Base-by-base conservation (phyloP, 2,329 filamentous ascomycete genomes). In the Diatrype stigma region DNA sequence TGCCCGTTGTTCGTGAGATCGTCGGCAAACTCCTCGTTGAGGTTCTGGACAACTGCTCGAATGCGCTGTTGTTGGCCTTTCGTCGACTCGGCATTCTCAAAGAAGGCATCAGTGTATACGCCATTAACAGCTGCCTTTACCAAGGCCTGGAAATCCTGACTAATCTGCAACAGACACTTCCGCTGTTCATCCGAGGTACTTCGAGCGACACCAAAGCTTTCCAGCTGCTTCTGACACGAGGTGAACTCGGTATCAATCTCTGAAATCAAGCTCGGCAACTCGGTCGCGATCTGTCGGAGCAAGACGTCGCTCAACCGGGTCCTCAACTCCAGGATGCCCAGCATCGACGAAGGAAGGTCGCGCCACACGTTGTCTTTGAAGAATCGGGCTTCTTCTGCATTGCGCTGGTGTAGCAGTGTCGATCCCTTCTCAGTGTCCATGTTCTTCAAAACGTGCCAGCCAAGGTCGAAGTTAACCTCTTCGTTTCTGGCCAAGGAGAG, bases 371-470 rank as follows among this genome's bases (percentile, higher is more conserved):
- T 70, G 1, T 63, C 47, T 0, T 68, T 67, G 42, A 81, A 78
- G 58, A 80, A 81, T 0, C 58, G 48, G 0, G 51, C 52, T 55
- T 81, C 76, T 0, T 63, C 54, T 0, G 56, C 52, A 32, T 80
- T 69, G 0, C 77, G 70, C 46, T 71, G 28, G 56, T 2, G 56
- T 54, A 42, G 61, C 51, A 3, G 66, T 60, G 48, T 56, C 57
- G 12, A 59, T n/a, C 34, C 67, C 54, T 57, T 46, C 8, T 73
- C 67, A 14, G 64, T 75, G 50, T 70, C 67, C 6, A 71, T 65
- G 53, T 80, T 81, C 30, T 68, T 70, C 2, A 82, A 61, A 0
- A 80, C 72, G 49, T 81, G 77, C 77, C 78, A 83, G 0, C 79
- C 78, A 0, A 80, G 72, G 0, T 68, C 62, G 19, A 82, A 74